Conservation (phyloP, 495 filamentous ascomycete genomes). For the Parachaetomium inaequale region DNA sequence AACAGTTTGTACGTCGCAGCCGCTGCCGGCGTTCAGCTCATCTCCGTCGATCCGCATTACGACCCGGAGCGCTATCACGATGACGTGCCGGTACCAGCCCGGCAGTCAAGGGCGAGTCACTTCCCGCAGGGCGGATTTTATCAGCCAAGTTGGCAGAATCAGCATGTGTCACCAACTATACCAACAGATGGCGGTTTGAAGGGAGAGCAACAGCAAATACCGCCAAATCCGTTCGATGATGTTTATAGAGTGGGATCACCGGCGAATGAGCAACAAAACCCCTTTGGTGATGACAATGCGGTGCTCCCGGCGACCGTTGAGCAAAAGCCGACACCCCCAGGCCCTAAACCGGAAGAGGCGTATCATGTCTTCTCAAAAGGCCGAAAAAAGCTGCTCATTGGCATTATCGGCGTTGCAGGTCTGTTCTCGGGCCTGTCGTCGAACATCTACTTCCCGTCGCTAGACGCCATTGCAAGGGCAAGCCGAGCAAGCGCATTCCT, state of each 20-base stretch:
- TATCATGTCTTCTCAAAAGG: not conserved
- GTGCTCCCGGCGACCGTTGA: not conserved
- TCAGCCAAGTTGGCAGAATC: not conserved
- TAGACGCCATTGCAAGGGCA: not conserved
- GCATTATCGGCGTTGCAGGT: not conserved
- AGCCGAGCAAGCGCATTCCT: not conserved
- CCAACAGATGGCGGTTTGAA: not conserved
- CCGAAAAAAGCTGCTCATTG: not conserved
- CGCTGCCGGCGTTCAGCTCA: not conserved
- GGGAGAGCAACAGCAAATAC: not conserved
- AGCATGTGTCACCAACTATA: not conserved
- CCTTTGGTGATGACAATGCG: not conserved
- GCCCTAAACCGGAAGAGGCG: not conserved
- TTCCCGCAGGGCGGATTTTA: too few species aligned
- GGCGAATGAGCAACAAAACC: not conserved
- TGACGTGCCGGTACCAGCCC: not conserved
- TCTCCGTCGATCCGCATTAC: not conserved
- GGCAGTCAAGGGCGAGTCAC: not conserved
- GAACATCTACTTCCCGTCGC: not conserved
- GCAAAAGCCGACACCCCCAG: not conserved
- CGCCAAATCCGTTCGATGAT: conserved; percentile 1
- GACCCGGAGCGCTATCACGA: not conserved
- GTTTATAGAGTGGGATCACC: not conserved
- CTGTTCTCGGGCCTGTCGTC: conserved; percentile 1
- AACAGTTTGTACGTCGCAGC: not conserved